Evolutionary conservation across 345 rosid genomes (phyloP).

Genomic region (Trapa incisa): DNA sequence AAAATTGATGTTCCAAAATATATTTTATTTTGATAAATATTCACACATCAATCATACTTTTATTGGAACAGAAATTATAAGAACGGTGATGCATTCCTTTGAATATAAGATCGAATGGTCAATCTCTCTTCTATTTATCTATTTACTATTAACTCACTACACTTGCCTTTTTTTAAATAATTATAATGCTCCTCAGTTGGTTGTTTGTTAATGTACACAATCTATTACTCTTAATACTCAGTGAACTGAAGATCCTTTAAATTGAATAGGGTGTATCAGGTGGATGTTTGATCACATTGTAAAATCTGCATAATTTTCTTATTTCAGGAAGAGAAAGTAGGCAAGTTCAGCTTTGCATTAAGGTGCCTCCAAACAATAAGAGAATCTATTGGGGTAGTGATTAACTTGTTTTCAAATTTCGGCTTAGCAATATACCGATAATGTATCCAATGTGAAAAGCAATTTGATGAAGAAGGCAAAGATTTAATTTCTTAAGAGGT

Average conservation of each 20-base stretch:
- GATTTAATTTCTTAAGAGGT: conserved; percentile 67
- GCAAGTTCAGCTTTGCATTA: conserved; percentile 55
- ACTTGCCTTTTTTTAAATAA: neutral
- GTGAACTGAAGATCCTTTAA: neutral
- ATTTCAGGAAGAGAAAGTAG: conserved; percentile 65
- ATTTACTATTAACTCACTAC: too few species aligned
- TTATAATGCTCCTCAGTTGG: neutral
- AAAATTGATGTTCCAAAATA: too few species aligned
- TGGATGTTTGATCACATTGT: conserved; percentile 1
- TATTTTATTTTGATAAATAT: too few species aligned
- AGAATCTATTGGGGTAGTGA: conserved; percentile 35
- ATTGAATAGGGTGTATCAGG: neutral
- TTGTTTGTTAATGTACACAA: neutral
- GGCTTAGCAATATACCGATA: neutral
- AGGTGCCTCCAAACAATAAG: conserved; percentile 67
- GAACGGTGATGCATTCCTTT: too few species aligned
- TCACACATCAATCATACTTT: too few species aligned
- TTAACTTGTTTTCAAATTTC: neutral
- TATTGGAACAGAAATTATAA: too few species aligned
- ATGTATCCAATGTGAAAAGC: conserved; percentile 48
- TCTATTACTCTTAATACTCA: neutral
- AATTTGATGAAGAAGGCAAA: conserved; percentile 88
- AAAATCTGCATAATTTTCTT: conserved; percentile 11
- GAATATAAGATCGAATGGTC: too few species aligned
- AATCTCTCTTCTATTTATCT: too few species aligned